Base-by-base conservation (phyloP, 2,329 filamentous ascomycete genomes). In the Ceratocystis alfenasii region DNA sequence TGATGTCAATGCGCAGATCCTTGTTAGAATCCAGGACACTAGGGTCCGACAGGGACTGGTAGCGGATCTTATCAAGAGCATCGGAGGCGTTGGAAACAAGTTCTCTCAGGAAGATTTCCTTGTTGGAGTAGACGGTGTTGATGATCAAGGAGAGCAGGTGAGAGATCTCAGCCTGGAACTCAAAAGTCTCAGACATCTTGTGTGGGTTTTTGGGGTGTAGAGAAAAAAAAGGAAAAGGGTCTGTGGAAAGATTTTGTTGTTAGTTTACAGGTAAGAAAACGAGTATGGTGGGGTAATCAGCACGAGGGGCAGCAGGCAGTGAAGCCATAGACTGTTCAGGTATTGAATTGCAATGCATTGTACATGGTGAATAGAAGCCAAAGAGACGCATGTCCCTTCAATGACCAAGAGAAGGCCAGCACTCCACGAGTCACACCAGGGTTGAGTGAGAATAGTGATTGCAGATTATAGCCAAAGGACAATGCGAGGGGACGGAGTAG, bases 101-200 rank as follows among this genome's bases (percentile, higher is more conserved):
- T 82, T 99, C 94, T 88, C 94, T 84, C 74, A 99, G 82, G 87
- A 99, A 99, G 78, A 99, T 97, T 82, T 97, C 94, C 86, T 99
- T 99, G 88, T 99, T 99, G 74, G 92, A 96, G 86, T 97, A 99
- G 83, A 99, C 94, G 72, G 94, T 97, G 89, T 99, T 99, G 86
- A 99, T 99, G 81, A 99, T 99, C 78, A 99, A 89, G 73, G 88
- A 91, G 77, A 99, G 89, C 72, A 99, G 90, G 90, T 99, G 94
- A 89, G 93, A 97, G 78, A 99, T 99, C 89, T 99, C 94, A 88
- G 94, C 94, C 88, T 99, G 94, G 84, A 97, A 99, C 88, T 97
- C 93, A 83, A 99, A 99, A 73, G 92, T 96, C 84, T 97, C 92
- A 41, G 67, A 66, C 68, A 69, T 69, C 45, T 67, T 71, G 68